Conservation (phyloP, 78 protist species). For the Creolimax fragrantissima region DNA sequence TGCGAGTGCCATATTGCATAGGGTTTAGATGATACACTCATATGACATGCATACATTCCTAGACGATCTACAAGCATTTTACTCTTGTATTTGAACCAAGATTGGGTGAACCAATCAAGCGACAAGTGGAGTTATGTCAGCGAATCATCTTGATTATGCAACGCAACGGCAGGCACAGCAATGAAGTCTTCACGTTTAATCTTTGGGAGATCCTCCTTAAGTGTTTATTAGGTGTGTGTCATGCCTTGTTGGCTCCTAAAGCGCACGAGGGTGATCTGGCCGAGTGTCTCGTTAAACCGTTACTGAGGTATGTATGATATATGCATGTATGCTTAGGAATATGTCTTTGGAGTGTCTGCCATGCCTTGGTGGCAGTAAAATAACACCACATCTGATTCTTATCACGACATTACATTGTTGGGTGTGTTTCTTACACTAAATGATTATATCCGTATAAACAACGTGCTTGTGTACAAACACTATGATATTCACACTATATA, state of each 20-base stretch:
- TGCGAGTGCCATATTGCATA: too few relatives aligned
- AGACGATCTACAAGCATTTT: slow-evolving; percentile 1
- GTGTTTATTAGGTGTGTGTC: not conserved
- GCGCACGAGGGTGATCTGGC: not conserved
- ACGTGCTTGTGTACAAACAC: too few relatives aligned
- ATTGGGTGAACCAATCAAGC: not conserved
- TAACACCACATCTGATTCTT: too few relatives aligned
- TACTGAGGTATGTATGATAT: not conserved
- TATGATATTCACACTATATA: too few relatives aligned
- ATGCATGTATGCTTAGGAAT: too few relatives aligned
- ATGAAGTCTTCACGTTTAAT: not conserved
- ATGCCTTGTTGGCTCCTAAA: not conserved
- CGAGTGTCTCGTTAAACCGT: not conserved
- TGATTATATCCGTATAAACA: too few relatives aligned
- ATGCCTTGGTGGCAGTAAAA: too few relatives aligned
- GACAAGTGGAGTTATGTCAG: not conserved
- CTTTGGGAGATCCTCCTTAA: not conserved
- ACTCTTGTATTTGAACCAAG: not conserved
- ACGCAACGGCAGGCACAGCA: not conserved
- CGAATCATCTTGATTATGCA: not conserved
- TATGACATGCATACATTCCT: not conserved
- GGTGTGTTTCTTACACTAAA: too few relatives aligned
- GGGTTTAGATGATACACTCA: not conserved
- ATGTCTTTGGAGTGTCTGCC: too few relatives aligned
- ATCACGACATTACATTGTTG: too few relatives aligned